phyloP scores from a whole-genome alignment of 208 protist species.

The Phytomonas francai region DNA sequence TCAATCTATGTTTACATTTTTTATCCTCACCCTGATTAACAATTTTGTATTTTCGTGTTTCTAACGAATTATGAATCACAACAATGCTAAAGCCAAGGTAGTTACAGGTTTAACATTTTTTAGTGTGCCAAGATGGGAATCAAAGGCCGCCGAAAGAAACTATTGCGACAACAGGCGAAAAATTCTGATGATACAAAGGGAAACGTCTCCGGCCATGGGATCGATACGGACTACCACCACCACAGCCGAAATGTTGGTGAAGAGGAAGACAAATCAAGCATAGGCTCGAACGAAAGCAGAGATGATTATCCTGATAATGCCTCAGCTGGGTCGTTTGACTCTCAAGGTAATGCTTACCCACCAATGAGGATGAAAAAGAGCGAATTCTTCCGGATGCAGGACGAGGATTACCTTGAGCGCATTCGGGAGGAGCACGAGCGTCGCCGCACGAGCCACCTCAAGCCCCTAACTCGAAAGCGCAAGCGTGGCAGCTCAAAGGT shows the following conservation, averaged over 20 bases:
- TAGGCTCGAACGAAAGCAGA: background rate
- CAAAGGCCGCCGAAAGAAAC: slow-evolving; percentile 61
- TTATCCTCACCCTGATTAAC: background rate
- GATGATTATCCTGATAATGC: slow-evolving; percentile 14
- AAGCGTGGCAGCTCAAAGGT: slow-evolving; percentile 12
- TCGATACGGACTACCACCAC: background rate
- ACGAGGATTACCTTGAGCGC: slow-evolving; percentile 71
- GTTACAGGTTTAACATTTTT: background rate
- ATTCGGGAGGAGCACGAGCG: slow-evolving; percentile 64
- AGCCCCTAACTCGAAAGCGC: background rate
- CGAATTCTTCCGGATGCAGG: slow-evolving; percentile 76
- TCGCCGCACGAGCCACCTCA: slow-evolving; percentile 36
- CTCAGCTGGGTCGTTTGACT: slow-evolving; percentile 33
- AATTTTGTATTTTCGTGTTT: background rate
- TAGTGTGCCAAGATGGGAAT: slow-evolving; percentile 52
- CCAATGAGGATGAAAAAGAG: slow-evolving; percentile 74
- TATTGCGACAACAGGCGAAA: slow-evolving; percentile 47
- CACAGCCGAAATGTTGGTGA: background rate
- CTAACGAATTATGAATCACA: slow-evolving; percentile 4
- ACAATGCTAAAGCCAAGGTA: background rate
- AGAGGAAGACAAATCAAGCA: background rate
- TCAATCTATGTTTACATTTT: background rate
- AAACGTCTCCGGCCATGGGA: background rate
- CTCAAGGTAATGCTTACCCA: slow-evolving; percentile 37
- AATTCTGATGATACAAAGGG: slow-evolving; percentile 7